Base-by-base conservation (phyloP, 768 basidiomycete species). In the Trametes sanguinea region DNA sequence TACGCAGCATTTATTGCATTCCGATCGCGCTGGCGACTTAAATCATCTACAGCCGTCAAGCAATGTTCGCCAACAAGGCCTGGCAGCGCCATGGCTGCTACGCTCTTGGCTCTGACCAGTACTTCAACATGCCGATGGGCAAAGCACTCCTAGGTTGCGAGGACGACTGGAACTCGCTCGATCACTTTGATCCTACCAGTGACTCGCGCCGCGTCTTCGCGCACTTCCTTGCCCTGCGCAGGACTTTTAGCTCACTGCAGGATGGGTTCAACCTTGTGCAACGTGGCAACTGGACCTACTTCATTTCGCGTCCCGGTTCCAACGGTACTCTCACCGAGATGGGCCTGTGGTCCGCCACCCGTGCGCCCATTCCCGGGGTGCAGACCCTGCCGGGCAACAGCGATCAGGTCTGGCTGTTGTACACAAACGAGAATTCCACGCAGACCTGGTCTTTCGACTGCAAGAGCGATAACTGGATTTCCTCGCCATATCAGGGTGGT, bases 51-150 rank as follows among this genome's bases (percentile, higher is more conserved):
- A 93, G 94, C 45, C 95, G 95, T 78, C 95, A 97, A 76, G 85
- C 94, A 14, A 97, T 97, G 95, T 81, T 88, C 53, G 81, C 83
- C 61, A 90, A 81, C 73, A 84, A 77, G 52, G 94, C 94, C 4
- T 97, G 95, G 95, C 89, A 94, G 71, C 85, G 90, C 37, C 95
- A 97, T 71, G 94, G 94, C 5, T 97, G 95, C 74, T 97, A 97
- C 73, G 81, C 80, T 47, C 85, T 96, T 37, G 95, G 95, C 10
- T 96, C 95, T 7, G 81, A 84, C 62, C 95, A 96, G 71, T 97
- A 95, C 77, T 97, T 90, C 81, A 94, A 96, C 75, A 91, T 95
- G 85, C 90, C 90, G 1, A 80, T 95, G 66, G 88, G 90, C 57
- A 86, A 85, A 67, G 76, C 90, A 2, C 72, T 94, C 35, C 77